A percentile compares a stretch with the other conserved stretches of the same genome.
phyloP scores from a whole-genome alignment of 2,329 filamentous ascomycete genomes.

The Didymella pomorum region DNA sequence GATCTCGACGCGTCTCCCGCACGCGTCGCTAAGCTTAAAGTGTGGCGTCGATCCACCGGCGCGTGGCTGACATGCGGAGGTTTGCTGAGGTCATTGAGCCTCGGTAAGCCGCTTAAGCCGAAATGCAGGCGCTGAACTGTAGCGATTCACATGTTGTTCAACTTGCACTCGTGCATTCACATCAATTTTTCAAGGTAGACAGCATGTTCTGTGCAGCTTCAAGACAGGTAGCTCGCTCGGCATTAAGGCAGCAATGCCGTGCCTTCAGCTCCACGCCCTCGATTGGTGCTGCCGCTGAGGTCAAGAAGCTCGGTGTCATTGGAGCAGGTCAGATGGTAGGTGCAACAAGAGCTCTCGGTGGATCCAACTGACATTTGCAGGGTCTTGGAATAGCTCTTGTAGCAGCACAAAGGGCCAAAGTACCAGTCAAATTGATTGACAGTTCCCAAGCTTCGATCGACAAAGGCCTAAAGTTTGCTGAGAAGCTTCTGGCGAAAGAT shows the following conservation, averaged over 20 bases:
- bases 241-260: slow-evolving; percentile 48
- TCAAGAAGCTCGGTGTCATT: slow-evolving; percentile 89
- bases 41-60: slow-evolving; percentile 35
- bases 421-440: slow-evolving; percentile 88
- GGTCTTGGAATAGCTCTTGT: slow-evolving; percentile 95
- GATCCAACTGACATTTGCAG: slow-evolving; percentile 58
- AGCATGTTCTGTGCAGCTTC: slow-evolving; percentile 47
- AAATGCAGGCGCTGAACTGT: slow-evolving; percentile 1
- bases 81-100: slow-evolving; percentile 21
- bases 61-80: slow-evolving; percentile 7
- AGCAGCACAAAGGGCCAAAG: slow-evolving; percentile 80
- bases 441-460: slow-evolving; percentile 83
- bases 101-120: slow-evolving; percentile 22
- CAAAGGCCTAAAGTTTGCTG: slow-evolving; percentile 89
- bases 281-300: slow-evolving; percentile 68
- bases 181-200: slow-evolving; percentile 1
- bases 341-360: not conserved
- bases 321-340: slow-evolving; percentile 95
- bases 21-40: slow-evolving; percentile 46
- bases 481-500: slow-evolving; percentile 93
- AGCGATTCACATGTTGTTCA: slow-evolving; percentile 30
- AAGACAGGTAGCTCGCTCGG: slow-evolving; percentile 36
- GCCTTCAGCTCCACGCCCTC: slow-evolving; percentile 73
- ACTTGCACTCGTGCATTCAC: slow-evolving; percentile 1
- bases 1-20: slow-evolving; percentile 42